These are phyloP conservation scores for Tylopilus plumbeoviolaceoides DNA, from an alignment of 768 basidiomycete species.

Conservation along the genomic window DNA sequence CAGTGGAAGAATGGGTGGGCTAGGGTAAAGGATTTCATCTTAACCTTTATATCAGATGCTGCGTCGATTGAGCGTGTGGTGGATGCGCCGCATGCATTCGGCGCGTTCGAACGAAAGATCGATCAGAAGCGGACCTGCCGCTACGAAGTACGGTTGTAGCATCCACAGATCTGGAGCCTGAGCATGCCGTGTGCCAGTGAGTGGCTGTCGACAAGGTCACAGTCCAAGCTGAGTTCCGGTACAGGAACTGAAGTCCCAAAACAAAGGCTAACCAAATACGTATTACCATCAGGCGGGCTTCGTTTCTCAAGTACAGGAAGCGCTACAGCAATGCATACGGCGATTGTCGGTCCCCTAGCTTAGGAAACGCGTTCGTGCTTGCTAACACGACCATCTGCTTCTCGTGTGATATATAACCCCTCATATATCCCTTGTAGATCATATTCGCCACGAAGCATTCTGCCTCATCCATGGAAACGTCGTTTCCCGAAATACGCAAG, in stretches of 20 bases:
- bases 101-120: not conserved
- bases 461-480: constrained; percentile 74
- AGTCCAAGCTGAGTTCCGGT: not conserved
- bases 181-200: too few species aligned
- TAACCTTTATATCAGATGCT: not conserved
- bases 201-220: too few species aligned
- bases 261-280: not conserved
- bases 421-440: constrained; percentile 89
- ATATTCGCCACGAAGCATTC: constrained; percentile 94
- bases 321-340: constrained; percentile 38
- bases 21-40: not conserved
- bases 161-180: not conserved
- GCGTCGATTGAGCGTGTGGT: not conserved
- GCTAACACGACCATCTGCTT: constrained; percentile 92
- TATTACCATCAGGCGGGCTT: too few species aligned
- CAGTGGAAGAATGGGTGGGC: not conserved
- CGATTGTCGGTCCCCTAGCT: constrained; percentile 55
- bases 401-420: constrained; percentile 95
- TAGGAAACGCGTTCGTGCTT: constrained; percentile 75
- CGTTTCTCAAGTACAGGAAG: too few species aligned
- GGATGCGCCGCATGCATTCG: not conserved
- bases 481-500: constrained; percentile 64
- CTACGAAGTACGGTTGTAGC: not conserved
- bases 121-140: constrained; percentile 1
- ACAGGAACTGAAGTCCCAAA: not conserved